Percentiles rank a stretch among this genome's conserved stretches.
phyloP scores from a whole-genome alignment of 148 eudicot species.

The Cornus controversa region DNA sequence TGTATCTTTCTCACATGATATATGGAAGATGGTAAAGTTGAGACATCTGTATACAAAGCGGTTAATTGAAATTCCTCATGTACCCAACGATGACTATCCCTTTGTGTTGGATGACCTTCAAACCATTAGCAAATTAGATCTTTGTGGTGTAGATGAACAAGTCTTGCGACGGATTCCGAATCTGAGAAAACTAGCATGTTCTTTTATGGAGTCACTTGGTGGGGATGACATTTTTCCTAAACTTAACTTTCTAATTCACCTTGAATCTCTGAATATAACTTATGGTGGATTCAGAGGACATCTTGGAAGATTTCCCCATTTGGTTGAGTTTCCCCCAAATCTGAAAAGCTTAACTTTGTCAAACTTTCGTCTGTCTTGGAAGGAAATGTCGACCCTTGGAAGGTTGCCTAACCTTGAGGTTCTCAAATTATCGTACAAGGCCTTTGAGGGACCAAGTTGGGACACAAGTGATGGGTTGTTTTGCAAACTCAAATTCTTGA shows the following conservation, averaged over 20 bases:
- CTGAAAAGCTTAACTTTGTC: slow-evolving; percentile 14
- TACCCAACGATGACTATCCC: neutral
- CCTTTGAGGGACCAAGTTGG: neutral
- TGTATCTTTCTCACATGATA: neutral
- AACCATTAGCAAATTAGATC: neutral
- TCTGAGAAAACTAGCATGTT: slow-evolving; percentile 12
- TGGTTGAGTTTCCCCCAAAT: slow-evolving; percentile 2
- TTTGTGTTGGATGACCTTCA: neutral
- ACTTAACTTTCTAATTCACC: slow-evolving; percentile 2
- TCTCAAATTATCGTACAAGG: neutral
- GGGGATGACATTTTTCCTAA: neutral
- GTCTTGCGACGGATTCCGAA: slow-evolving; percentile 1
- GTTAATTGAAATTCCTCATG: neutral
- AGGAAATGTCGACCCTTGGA: slow-evolving; percentile 12
- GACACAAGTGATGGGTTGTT: neutral
- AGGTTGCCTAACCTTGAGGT: neutral
- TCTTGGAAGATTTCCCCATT: neutral
- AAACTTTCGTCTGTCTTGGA: neutral
- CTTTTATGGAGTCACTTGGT: neutral
- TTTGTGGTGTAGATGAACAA: neutral
- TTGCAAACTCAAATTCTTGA: neutral
- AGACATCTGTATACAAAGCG: slow-evolving; percentile 1
- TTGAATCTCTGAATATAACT: neutral
- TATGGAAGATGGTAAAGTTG: neutral
- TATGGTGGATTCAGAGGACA: too few species aligned